A percentile compares a stretch with the other conserved stretches of the same genome.
These are phyloP conservation scores for Rasamsonia emersonii DNA, from an alignment of 2,329 filamentous ascomycete genomes.

Conservation along the genomic window DNA sequence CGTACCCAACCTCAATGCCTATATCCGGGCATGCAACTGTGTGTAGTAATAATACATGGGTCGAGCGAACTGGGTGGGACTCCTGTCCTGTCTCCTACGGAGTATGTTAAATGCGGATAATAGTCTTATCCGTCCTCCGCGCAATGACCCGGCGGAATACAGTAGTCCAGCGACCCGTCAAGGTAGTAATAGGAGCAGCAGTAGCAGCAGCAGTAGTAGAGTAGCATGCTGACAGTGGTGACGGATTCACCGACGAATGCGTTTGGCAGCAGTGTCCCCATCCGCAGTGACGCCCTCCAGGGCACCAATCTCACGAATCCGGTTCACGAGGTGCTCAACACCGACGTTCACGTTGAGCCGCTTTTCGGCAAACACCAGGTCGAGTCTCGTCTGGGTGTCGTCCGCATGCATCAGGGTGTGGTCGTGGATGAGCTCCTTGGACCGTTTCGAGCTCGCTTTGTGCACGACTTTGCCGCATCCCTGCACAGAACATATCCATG, in stretches of 20 bases:
- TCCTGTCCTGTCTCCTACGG: too few species aligned
- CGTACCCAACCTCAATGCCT: too few species aligned
- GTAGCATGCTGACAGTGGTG: neutral
- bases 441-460: constrained; percentile 24
- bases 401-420: constrained; percentile 26
- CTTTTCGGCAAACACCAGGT: constrained; percentile 28
- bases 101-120: too few species aligned
- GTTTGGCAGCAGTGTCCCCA: constrained; percentile 12
- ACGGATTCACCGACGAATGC: constrained; percentile 8
- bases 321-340: constrained; percentile 25
- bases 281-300: constrained; percentile 12
- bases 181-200: too few species aligned
- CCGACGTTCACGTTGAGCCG: constrained; percentile 23
- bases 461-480: constrained; percentile 24
- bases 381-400: constrained; percentile 27
- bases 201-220: too few species aligned
- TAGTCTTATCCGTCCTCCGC: too few species aligned
- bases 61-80: too few species aligned
- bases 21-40: too few species aligned
- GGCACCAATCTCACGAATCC: constrained; percentile 21
- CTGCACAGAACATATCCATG: constrained; percentile 24
- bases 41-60: too few species aligned
- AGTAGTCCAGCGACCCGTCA: too few species aligned
- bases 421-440: constrained; percentile 23
- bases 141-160: too few species aligned